These are phyloP conservation scores for Mortierella sp. DNA, from an alignment of 371 early-diverging fungal genomes.

Conservation along the genomic window DNA sequence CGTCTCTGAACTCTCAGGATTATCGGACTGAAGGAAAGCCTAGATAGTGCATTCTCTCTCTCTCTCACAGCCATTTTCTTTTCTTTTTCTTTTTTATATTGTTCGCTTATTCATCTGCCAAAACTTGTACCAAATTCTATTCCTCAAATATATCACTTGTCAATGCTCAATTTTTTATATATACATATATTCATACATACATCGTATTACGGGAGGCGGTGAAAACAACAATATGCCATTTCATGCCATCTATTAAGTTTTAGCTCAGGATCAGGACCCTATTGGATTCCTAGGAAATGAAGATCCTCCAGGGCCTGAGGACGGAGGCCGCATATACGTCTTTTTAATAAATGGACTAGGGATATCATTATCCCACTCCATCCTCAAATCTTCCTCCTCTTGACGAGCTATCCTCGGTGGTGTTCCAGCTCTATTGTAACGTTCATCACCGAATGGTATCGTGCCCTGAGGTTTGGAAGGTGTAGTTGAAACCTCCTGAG, in stretches of 20 bases:
- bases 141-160: background rate
- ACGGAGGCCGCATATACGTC: constrained; percentile 15
- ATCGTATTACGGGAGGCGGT: constrained; percentile 3
- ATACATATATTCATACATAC: constrained; percentile 1
- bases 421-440: background rate
- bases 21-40: constrained; percentile 33
- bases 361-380: constrained; percentile 54
- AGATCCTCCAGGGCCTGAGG: constrained; percentile 1
- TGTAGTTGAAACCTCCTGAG: background rate
- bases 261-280: constrained; percentile 6
- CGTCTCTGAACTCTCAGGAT: constrained; percentile 52
- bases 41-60: constrained; percentile 4
- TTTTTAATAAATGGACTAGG: constrained; percentile 52
- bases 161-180: background rate
- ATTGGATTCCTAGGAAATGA: constrained; percentile 8
- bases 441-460: background rate
- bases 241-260: background rate
- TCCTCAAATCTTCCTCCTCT: constrained; percentile 19
- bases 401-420: constrained; percentile 1
- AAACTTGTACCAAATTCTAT: constrained; percentile 4
- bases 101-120: background rate
- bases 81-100: background rate
- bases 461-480: constrained; percentile 2
- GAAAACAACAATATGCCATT: background rate
- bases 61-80: background rate